Base-by-base conservation (phyloP, 345 rosid genomes). In the Syzygium aromaticum region DNA sequence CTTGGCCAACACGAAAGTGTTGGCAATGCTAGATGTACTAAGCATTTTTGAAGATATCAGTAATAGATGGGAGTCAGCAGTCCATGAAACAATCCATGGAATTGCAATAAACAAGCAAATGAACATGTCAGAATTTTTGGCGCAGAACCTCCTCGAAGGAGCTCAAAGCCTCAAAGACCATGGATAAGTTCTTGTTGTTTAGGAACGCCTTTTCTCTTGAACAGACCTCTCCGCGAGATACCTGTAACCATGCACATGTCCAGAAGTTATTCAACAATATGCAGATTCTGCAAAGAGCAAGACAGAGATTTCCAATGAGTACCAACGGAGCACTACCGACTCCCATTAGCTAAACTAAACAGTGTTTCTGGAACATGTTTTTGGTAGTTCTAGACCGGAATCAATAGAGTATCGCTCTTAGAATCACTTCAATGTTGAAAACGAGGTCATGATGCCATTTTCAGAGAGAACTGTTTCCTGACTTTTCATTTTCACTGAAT, bases 191-290 rank as follows among this genome's bases (percentile, higher is more conserved):
- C 10, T 11, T 46, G 28, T 27, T 43, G 77, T 51, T 77, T 87
- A 87, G 40, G 59, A 25, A 11, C 82, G 86, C 85, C 21, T 7
- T 77, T 89, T 89, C 90, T 89, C 92, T 54, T 80, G 86, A 33
- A 49, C 59, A 25, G 91, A 90, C 87, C 88, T 92, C 90, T 94
- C 94, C 2, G 87, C 87, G 0, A 91, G 92, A 85, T 92, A 94
- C 93, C 95, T 88, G 87, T 84, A 85, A 83, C 53, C 85, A 46
- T 21, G 28, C 63, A 52, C 64, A 85, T 16, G 63, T 51, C 86
- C 85, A 77, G 82, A n/a, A 86, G 56, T 21, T 52, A 43, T 21
- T 64, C 11, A 6, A 84, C 14, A 82, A 30, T 12, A 56, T 33
- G 19, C 78, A 5, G 78, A 33, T 67, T 67, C 78, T 30, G 46